Evolutionary conservation across 2,329 filamentous ascomycete species (phyloP), one percentile per base, ranked within the genome.

Genomic region (Knufia fluminis): DNA sequence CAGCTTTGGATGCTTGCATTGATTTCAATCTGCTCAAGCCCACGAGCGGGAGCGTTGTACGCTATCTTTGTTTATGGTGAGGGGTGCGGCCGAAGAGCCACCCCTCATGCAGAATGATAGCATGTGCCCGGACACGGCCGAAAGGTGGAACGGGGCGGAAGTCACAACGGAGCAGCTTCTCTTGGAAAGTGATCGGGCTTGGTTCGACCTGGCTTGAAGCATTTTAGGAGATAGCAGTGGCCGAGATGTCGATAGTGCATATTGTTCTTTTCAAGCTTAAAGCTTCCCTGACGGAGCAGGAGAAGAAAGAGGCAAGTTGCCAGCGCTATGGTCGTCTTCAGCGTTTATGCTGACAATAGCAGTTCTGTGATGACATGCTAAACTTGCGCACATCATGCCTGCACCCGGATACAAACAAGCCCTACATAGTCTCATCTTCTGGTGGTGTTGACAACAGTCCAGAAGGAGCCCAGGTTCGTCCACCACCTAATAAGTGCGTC

Each of bases 241-340:
- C 40, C 54, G 67, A 56, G 17, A 85, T 85, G 81, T 61, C 78
- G 0, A 72, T 86, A 57, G 69, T 78, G n/a, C 83, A 86, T 61
- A 74, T 86, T 45, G 82, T 86, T 2, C 68, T 85, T 22, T 82
- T 86, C 59, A 72, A 79, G 53, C 84, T 84, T 69, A 81, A 82
- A 60, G 63, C 76, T 0, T 67, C 68, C 0, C 63, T 71, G 1
- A 67, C 69, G 1, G 57, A 69, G 1, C 71, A 73, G 14, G 68
- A 75, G 26, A 68, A 84, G 6, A 68, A 77, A 56, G 72, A 77
- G 58, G 83, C 83, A 66, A 40, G 72, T 66, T 16, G 40, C 32
- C 16, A 31, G 19, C 47, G 23, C 4, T 16, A 7, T 20, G 22
- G 4, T 9, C 45, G 17, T 16, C 41, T 32, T 9, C 24, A 23